Percentiles rank a stretch among this genome's conserved stretches.
These are phyloP conservation scores for Phylloporus sp. DNA, from an alignment of 768 basidiomycete species.

Conservation along the genomic window DNA sequence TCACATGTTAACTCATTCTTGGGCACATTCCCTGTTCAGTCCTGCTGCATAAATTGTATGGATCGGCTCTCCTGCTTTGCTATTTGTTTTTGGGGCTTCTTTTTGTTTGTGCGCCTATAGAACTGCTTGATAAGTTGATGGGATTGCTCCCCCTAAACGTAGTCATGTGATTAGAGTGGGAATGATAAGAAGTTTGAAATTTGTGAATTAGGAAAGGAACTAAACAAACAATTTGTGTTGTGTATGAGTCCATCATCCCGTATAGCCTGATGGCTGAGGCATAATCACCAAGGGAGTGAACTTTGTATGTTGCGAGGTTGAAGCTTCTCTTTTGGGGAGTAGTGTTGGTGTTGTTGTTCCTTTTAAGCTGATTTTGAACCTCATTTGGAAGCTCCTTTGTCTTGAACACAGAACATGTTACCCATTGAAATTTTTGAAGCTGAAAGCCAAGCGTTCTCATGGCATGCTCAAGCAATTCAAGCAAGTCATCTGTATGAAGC, in stretches of 20 bases:
- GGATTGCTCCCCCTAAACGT: constrained; percentile 34
- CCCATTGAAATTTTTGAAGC: background rate
- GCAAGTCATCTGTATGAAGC: background rate
- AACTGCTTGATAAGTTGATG: constrained; percentile 29
- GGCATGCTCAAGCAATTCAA: background rate
- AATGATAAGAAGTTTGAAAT: too few relatives aligned
- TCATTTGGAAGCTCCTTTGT: constrained; percentile 22
- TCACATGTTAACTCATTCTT: background rate
- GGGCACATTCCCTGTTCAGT: too few relatives aligned
- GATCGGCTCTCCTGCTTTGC: background rate
- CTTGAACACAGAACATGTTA: constrained; percentile 20
- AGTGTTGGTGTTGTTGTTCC: too few relatives aligned
- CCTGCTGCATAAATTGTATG: background rate
- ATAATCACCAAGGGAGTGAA: too few relatives aligned
- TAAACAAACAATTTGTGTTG: too few relatives aligned
- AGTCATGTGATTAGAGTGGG: too few relatives aligned
- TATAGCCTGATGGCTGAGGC: too few relatives aligned
- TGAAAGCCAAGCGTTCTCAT: background rate
- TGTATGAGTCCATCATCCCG: too few relatives aligned
- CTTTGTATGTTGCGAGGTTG: too few relatives aligned
- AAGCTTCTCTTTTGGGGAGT: too few relatives aligned
- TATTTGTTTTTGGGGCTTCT: background rate
- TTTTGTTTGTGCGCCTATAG: constrained; percentile 24
- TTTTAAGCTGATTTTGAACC: too few relatives aligned
- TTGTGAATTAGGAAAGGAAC: too few relatives aligned